These are phyloP conservation scores for Salix suchowensis DNA, from an alignment of 345 rosid species.

Conservation along the genomic window DNA sequence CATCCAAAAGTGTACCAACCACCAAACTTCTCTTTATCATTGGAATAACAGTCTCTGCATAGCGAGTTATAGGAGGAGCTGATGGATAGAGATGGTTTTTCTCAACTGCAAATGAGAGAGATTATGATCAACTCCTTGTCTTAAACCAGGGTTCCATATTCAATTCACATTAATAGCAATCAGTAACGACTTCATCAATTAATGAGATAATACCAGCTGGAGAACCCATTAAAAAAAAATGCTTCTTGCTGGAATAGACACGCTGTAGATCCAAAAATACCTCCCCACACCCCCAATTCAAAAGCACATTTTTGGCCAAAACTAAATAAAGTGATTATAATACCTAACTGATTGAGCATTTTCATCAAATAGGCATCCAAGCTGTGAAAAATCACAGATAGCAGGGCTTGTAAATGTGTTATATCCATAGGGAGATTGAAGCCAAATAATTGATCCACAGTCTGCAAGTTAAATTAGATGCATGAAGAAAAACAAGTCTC, in stretches of 20 bases:
- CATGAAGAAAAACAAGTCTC: slow-evolving; percentile 1
- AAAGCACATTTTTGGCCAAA: neutral
- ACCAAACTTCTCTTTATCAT: slow-evolving; percentile 11
- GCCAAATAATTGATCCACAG: slow-evolving; percentile 86
- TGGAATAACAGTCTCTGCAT: slow-evolving; percentile 11
- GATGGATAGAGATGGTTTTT: slow-evolving; percentile 66
- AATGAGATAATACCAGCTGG: too few species aligned
- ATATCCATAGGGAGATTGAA: slow-evolving; percentile 82
- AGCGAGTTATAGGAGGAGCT: slow-evolving; percentile 91
- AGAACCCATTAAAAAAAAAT: neutral
- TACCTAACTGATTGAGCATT: slow-evolving; percentile 74
- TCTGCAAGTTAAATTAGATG: slow-evolving; percentile 47
- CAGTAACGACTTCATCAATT: too few species aligned
- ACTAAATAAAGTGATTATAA: neutral
- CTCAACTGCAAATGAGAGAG: slow-evolving; percentile 60
- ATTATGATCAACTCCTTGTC: slow-evolving; percentile 10
- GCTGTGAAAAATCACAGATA: slow-evolving; percentile 79
- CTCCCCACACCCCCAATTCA: neutral
- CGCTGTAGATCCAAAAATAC: neutral
- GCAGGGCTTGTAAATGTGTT: slow-evolving; percentile 91
- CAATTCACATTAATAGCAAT: too few species aligned
- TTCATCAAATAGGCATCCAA: slow-evolving; percentile 75
- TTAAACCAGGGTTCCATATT: neutral
- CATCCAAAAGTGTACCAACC: slow-evolving; percentile 37
- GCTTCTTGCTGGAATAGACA: neutral